Evolutionary conservation across 2,329 filamentous ascomycete species (phyloP), one percentile per base, ranked within the genome.

Genomic region (Penicillium brasilianum): DNA sequence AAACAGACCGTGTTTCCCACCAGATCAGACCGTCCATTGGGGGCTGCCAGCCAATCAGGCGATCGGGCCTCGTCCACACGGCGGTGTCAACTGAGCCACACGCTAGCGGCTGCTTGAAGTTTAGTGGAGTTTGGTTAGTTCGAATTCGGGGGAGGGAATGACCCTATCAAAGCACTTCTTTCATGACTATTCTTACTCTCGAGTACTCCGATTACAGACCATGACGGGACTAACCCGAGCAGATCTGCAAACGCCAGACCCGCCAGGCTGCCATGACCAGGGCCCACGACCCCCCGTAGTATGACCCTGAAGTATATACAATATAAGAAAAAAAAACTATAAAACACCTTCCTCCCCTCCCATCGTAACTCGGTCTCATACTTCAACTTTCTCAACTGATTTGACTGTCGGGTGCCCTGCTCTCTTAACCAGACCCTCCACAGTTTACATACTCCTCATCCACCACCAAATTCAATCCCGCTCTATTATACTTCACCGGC

Each of bases 51-150:
- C 66, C 66, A 67, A 69, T 68, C 49, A 67, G 20, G 6, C 2
- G 3, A 16, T 48, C 46, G 44, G 49, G 3, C 14, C n/a, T 2
- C 1, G 43, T 20, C 16, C 39, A 50, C 22, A 57, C 37, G 63
- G 65, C 63, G 65, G 63, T 64, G 56, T 66, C 59, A 43, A 63
- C 64, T 62, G 60, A 65, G 63, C 66, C 61, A 66, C 61, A 57
- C 41, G 20, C 36, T 59, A 60, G 56, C 11, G 39, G 25, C 22
- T 52, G 55, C 57, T 10, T 18, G 37, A 34, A 43, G 52, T 53
- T 56, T 50, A 50, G 25, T 51, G 36, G 46, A 44, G 25, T 49
- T 28, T n/a, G n/a, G n/a, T 32, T 18, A n/a, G n/a, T 32, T 28
- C 25, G 28, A 25, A 30, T 25, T 8, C 8, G n/a, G 46, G 46